Conservation (phyloP, 805 yeast genomes). For the Blastobotrys attinorum region DNA sequence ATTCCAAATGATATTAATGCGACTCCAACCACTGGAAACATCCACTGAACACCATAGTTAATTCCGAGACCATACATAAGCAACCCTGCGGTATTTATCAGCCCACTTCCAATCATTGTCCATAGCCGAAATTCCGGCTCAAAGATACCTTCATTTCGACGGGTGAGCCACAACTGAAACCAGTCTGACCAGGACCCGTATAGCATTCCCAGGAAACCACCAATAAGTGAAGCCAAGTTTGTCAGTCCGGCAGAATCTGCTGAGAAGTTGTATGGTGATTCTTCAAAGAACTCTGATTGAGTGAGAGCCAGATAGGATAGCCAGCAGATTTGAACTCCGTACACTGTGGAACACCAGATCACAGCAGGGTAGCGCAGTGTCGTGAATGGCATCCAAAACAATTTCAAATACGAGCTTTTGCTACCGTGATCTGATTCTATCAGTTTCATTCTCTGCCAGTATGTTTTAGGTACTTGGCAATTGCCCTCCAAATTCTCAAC, state of each 20-base stretch:
- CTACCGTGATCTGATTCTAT: conserved; percentile 5
- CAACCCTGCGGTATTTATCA: conserved; percentile 47
- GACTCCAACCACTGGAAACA: conserved; percentile 44
- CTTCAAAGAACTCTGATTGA: conserved; percentile 35
- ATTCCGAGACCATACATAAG: conserved; percentile 63
- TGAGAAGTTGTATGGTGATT: conserved; percentile 49
- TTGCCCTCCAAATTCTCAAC: background rate
- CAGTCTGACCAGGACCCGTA: conserved; percentile 41
- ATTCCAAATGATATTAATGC: conserved; percentile 45
- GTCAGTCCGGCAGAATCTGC: conserved; percentile 42
- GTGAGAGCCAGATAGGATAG: conserved; percentile 44
- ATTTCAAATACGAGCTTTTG: conserved; percentile 17
- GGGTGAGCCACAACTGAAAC: conserved; percentile 31
- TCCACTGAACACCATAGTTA: conserved; percentile 45
- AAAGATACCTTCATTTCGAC: conserved; percentile 41
- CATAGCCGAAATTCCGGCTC: conserved; percentile 53
- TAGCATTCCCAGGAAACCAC: conserved; percentile 36
- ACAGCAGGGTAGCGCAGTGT: conserved; percentile 39
- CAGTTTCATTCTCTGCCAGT: conserved; percentile 6
- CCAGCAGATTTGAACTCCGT: conserved; percentile 43
- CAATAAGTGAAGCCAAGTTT: conserved; percentile 45
- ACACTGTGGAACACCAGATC: conserved; percentile 48
- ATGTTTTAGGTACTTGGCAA: conserved; percentile 4
- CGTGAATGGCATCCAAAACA: conserved; percentile 34
- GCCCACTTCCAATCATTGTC: conserved; percentile 38